phyloP scores from a whole-genome alignment of 352 stramenopile species.

The Phytophthora ohioensis region DNA sequence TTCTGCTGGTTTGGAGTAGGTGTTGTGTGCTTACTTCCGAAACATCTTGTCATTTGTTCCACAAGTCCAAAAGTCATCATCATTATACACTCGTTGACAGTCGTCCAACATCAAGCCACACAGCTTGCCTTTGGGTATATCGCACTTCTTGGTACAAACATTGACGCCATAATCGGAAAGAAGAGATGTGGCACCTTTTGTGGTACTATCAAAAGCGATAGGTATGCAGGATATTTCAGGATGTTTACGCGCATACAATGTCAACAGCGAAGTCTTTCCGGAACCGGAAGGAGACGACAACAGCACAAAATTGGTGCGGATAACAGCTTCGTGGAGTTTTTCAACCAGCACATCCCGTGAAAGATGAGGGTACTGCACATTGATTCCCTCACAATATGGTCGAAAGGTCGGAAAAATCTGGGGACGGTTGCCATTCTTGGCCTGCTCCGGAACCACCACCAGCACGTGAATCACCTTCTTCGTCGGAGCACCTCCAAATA shows the following conservation, averaged over 20 bases:
- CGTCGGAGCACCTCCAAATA: no score
- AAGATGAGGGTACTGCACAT: not conserved
- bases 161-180: not conserved
- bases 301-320: not conserved
- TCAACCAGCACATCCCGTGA: not conserved
- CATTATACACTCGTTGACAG: not conserved
- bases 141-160: not conserved
- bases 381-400: not conserved
- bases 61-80: not conserved
- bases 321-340: not conserved
- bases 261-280: not conserved
- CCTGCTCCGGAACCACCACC: no score
- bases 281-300: not conserved
- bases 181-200: not conserved
- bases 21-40: no score
- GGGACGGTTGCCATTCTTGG: no score
- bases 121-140: constrained; percentile 4
- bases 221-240: not conserved
- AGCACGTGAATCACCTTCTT: no score
- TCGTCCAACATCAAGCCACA: not conserved
- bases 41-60: no score
- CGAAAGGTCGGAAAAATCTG: not conserved
- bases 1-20: no score
- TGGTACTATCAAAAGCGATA: not conserved
- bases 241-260: not conserved